Percentiles rank a stretch among this genome's conserved stretches.
Evolutionary conservation across 75 land plant species (phyloP).

Genomic region (Selaginella moellendorffii): DNA sequence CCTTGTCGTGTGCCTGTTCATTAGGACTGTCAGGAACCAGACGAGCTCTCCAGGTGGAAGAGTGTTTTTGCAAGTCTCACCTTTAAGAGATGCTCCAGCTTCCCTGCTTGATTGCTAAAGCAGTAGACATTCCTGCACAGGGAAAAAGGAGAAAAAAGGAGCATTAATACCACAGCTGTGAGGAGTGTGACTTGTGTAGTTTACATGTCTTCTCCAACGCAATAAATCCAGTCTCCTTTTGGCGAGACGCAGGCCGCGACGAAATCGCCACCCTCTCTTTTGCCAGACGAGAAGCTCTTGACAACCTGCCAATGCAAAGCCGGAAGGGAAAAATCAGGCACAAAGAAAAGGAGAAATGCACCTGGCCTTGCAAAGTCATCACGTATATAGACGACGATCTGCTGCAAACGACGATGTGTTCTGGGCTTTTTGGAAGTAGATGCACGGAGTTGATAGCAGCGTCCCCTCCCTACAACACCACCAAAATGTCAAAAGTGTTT

Average conservation of each 20-base stretch:
- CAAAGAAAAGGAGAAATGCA: slow-evolving; percentile 5
- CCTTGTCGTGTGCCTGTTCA: slow-evolving; percentile 87
- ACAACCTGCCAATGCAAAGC: slow-evolving; percentile 44
- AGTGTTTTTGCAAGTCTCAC: slow-evolving; percentile 21
- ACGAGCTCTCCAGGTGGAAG: background rate
- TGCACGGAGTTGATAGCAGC: slow-evolving; percentile 92
- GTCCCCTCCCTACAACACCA: slow-evolving; percentile 68
- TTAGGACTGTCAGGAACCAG: background rate
- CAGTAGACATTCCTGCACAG: slow-evolving; percentile 79
- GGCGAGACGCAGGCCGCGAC: slow-evolving; percentile 89
- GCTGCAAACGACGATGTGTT: slow-evolving; percentile 87
- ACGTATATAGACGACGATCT: slow-evolving; percentile 84
- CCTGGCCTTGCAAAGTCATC: slow-evolving; percentile 99
- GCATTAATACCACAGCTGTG: too few species aligned
- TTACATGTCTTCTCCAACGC: slow-evolving; percentile 94
- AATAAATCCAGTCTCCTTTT: slow-evolving; percentile 98
- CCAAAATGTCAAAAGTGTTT: background rate
- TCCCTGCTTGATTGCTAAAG: slow-evolving; percentile 91
- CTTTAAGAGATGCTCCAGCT: slow-evolving; percentile 95
- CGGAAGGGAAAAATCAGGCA: too few species aligned
- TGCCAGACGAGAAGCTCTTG: slow-evolving; percentile 94
- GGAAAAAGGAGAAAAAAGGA: too few species aligned
- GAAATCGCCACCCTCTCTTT: slow-evolving; percentile 96
- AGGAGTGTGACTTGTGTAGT: too few species aligned
- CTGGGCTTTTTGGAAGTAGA: slow-evolving; percentile 74